phyloP scores from a whole-genome alignment of 768 basidiomycete genomes.

The Psilocybe tampanensis region DNA sequence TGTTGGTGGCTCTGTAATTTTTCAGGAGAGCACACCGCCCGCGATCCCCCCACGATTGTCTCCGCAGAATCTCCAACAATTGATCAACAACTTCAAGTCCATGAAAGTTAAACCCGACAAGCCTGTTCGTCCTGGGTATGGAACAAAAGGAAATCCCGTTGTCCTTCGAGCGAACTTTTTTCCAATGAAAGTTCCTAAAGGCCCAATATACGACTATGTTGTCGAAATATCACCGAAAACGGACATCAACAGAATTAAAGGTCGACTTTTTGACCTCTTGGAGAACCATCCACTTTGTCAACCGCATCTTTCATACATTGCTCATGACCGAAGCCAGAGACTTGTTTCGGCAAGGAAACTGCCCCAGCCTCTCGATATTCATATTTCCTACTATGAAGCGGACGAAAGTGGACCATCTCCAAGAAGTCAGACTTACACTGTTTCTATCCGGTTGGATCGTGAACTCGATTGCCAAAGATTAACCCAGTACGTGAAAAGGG shows the following conservation, averaged over 20 bases:
- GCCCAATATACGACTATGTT: constrained; percentile 56
- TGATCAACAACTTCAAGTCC: constrained; percentile 41
- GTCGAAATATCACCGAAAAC: constrained; percentile 53
- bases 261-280: constrained; percentile 57
- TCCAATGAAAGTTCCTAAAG: constrained; percentile 47
- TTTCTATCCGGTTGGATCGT: constrained; percentile 43
- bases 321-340: constrained; percentile 52
- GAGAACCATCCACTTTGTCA: constrained; percentile 40
- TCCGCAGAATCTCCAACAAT: constrained; percentile 32
- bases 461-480: constrained; percentile 39
- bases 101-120: constrained; percentile 33
- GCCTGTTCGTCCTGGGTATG: constrained; percentile 61
- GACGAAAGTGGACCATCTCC: constrained; percentile 35
- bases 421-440: constrained; percentile 41
- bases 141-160: constrained; percentile 49
- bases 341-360: constrained; percentile 47
- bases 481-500: constrained; percentile 29
- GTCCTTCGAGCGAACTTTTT: constrained; percentile 68
- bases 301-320: constrained; percentile 45
- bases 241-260: constrained; percentile 44
- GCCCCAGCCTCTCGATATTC: constrained; percentile 45
- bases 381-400: constrained; percentile 44
- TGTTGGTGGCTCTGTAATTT: constrained; percentile 35
- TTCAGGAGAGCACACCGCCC: constrained; percentile 35
- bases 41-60: constrained; percentile 38